Evolutionary conservation across 2,329 filamentous ascomycete genomes (phyloP).

Genomic region (Neonectria neomacrospora): DNA sequence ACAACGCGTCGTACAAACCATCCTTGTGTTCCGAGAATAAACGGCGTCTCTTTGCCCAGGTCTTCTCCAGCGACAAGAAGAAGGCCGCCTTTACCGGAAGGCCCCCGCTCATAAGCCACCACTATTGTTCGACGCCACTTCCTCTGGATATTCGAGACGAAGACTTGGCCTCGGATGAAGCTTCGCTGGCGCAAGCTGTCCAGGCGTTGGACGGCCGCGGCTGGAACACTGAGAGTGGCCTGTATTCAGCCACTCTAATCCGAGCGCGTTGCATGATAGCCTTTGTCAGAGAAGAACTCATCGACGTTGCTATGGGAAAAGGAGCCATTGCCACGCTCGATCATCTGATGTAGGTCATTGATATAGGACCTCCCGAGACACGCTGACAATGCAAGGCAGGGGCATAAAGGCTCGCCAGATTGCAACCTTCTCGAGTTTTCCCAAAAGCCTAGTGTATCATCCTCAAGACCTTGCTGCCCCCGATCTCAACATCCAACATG

Average conservation of each 20-base stretch:
- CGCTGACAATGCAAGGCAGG: background rate
- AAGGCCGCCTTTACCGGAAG: conserved; percentile 55
- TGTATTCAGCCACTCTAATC: conserved; percentile 36
- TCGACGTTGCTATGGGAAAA: background rate
- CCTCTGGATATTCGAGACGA: conserved; percentile 17
- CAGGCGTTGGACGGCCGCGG: conserved; percentile 6
- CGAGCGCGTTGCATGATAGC: background rate
- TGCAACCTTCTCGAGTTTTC: conserved; percentile 9
- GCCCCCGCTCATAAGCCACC: conserved; percentile 47
- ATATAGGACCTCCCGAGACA: background rate
- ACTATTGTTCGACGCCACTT: conserved; percentile 16
- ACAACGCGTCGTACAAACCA: conserved; percentile 10
- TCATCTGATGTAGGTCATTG: conserved; percentile 19
- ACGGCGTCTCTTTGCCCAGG: conserved; percentile 45
- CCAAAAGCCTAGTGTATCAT: conserved; percentile 7
- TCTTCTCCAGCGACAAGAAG: conserved; percentile 51
- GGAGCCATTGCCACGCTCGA: conserved; percentile 22
- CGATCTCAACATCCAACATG: background rate
- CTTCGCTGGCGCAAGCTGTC: conserved; percentile 1
- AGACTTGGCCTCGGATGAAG: conserved; percentile 7
- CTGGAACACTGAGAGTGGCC: conserved; percentile 12
- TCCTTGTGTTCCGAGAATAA: conserved; percentile 25
- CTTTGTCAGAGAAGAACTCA: background rate
- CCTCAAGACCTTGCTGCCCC: conserved; percentile 10
- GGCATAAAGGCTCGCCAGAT: conserved; percentile 18